These are phyloP conservation scores for Ascochyta koolunga DNA, from an alignment of 2,329 filamentous ascomycete genomes.

Conservation along the genomic window DNA sequence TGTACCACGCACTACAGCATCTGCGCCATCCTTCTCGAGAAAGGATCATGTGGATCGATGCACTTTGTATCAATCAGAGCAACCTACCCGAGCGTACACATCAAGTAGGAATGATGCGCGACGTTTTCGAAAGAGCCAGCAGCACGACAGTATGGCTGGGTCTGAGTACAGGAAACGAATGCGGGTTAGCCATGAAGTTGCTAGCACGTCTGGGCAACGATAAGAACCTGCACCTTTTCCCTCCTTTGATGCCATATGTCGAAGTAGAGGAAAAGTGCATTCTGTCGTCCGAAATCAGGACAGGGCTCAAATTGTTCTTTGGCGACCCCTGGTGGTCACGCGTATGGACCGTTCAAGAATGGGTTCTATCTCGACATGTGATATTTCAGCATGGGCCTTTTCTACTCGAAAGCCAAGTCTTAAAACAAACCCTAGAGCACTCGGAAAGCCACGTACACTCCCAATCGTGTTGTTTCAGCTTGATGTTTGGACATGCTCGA, in stretches of 20 bases:
- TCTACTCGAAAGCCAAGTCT: neutral
- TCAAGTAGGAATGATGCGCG: neutral
- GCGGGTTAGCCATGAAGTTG: neutral
- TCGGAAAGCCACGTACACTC: neutral
- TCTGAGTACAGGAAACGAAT: neutral
- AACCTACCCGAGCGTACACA: neutral
- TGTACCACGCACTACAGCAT: neutral
- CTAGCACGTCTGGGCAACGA: neutral
- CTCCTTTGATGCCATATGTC: neutral
- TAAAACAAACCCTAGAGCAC: neutral
- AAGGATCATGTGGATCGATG: neutral
- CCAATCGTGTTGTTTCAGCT: too few species aligned
- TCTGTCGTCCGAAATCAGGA: neutral
- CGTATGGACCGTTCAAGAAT: slow-evolving; percentile 1
- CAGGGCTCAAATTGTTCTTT: neutral
- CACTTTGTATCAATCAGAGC: neutral
- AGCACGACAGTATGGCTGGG: neutral
- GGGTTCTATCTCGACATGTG: neutral
- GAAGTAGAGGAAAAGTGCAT: neutral
- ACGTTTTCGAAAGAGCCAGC: neutral
- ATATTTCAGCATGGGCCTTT: neutral
- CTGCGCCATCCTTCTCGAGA: neutral
- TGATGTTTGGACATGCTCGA: neutral
- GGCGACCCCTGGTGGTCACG: neutral
- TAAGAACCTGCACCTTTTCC: neutral